Evolutionary conservation across 2,329 filamentous ascomycete species (phyloP).

Genomic region (Lithohypha guttulata): DNA sequence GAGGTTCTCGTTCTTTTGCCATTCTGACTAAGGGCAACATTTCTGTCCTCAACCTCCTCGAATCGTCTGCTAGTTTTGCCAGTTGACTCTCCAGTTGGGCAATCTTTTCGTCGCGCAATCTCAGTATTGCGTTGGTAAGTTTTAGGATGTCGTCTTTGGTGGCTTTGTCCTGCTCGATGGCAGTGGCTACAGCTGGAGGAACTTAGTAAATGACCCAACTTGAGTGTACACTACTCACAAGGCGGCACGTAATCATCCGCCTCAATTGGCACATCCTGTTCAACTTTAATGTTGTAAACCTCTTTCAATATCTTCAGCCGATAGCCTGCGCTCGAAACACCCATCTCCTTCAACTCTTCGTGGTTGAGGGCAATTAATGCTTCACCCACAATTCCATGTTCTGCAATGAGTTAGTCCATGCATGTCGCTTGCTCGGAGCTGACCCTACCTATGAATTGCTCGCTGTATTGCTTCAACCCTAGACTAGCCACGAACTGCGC

Average conservation of each 20-base stretch:
- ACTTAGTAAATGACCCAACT: slow-evolving; percentile 17
- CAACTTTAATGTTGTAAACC: slow-evolving; percentile 92
- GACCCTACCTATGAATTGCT: slow-evolving; percentile 62
- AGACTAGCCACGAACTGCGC: slow-evolving; percentile 77
- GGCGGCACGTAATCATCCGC: slow-evolving; percentile 87
- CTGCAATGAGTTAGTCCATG: slow-evolving; percentile 36
- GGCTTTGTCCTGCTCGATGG: slow-evolving; percentile 72
- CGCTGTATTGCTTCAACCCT: slow-evolving; percentile 71
- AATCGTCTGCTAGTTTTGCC: slow-evolving; percentile 75
- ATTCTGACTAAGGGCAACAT: slow-evolving; percentile 81
- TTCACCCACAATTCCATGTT: slow-evolving; percentile 90
- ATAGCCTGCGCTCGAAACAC: slow-evolving; percentile 84
- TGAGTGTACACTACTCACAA: slow-evolving; percentile 50
- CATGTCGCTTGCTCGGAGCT: slow-evolving; percentile 27
- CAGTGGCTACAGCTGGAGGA: slow-evolving; percentile 68
- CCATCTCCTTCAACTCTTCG: slow-evolving; percentile 91
- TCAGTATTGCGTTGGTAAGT: slow-evolving; percentile 79
- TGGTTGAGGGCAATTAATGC: slow-evolving; percentile 80
- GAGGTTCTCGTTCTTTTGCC: slow-evolving; percentile 81
- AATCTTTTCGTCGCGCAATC: slow-evolving; percentile 83
- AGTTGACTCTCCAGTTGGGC: slow-evolving; percentile 72
- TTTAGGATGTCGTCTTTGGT: slow-evolving; percentile 89
- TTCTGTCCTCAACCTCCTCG: slow-evolving; percentile 78
- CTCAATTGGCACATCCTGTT: slow-evolving; percentile 82
- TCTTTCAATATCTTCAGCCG: slow-evolving; percentile 89